Evolutionary conservation across 1,284 basidiomycete genomes (phyloP).

Genomic region (Cryptococcus sp.): DNA sequence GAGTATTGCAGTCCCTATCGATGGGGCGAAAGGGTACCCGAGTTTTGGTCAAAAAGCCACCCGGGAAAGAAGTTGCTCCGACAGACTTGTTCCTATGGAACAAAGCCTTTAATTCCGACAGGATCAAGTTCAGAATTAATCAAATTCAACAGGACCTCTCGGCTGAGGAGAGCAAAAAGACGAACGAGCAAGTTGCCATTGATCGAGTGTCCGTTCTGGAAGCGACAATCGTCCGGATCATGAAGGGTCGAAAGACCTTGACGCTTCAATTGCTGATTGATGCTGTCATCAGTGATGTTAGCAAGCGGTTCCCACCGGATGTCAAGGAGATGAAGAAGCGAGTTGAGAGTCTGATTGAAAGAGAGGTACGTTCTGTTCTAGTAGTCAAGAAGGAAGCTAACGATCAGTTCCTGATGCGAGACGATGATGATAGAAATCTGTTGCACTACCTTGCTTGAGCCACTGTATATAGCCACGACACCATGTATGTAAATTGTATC

Average conservation of each 20-base stretch:
- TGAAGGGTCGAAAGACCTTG: slow-evolving; percentile 86
- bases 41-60: slow-evolving; percentile 75
- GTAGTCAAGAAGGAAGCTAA: slow-evolving; percentile 2
- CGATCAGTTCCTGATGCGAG: slow-evolving; percentile 68
- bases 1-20: slow-evolving; percentile 86
- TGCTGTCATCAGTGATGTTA: slow-evolving; percentile 60
- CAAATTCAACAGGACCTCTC: slow-evolving; percentile 92
- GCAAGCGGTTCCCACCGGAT: slow-evolving; percentile 52
- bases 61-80: slow-evolving; percentile 72
- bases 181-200: slow-evolving; percentile 75
- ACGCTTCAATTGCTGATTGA: slow-evolving; percentile 67
- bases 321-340: slow-evolving; percentile 73
- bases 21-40: slow-evolving; percentile 74
- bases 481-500: too few species aligned
- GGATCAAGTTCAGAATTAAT: slow-evolving; percentile 83
- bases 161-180: slow-evolving; percentile 77
- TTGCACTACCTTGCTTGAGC: slow-evolving; percentile 70
- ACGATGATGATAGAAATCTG: slow-evolving; percentile 63
- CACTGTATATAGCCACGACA: background rate
- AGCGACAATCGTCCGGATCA: slow-evolving; percentile 89
- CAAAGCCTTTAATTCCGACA: slow-evolving; percentile 72
- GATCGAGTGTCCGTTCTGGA: slow-evolving; percentile 84
- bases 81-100: slow-evolving; percentile 79
- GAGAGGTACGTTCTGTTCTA: slow-evolving; percentile 50
- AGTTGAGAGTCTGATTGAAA: slow-evolving; percentile 74